Evolutionary conservation across 805 yeast species (phyloP).

Genomic region (Metschnikowia noctiluminum): DNA sequence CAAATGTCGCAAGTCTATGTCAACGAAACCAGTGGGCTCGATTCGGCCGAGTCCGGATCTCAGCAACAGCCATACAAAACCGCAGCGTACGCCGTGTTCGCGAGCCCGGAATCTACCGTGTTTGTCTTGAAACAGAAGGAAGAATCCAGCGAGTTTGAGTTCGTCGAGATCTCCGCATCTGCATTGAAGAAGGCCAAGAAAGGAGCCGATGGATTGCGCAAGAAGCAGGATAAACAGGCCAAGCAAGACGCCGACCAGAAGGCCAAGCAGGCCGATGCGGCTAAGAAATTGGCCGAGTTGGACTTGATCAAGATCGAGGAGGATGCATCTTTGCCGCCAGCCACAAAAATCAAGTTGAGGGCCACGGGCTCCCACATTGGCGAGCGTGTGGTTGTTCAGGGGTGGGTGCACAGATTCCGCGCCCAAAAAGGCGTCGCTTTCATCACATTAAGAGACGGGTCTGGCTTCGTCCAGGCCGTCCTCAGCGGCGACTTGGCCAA

Average conservation of each 20-base stretch:
- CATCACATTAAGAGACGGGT: slow-evolving; percentile 90
- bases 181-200: slow-evolving; percentile 95
- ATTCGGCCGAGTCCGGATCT: slow-evolving; percentile 61
- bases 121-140: slow-evolving; percentile 60
- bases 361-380: slow-evolving; percentile 54
- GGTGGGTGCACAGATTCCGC: slow-evolving; percentile 97
- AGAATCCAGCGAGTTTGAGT: slow-evolving; percentile 48
- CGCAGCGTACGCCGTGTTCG: slow-evolving; percentile 75
- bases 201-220: slow-evolving; percentile 88
- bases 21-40: slow-evolving; percentile 70
- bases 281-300: slow-evolving; percentile 73
- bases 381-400: slow-evolving; percentile 72
- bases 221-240: slow-evolving; percentile 68
- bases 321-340: slow-evolving; percentile 69
- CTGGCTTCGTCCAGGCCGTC: slow-evolving; percentile 86
- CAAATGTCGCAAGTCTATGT: slow-evolving; percentile 54
- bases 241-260: slow-evolving; percentile 60
- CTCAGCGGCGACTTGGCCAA: slow-evolving; percentile 88
- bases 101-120: slow-evolving; percentile 51
- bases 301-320: slow-evolving; percentile 66
- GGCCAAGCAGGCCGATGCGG: slow-evolving; percentile 54
- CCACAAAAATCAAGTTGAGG: slow-evolving; percentile 64
- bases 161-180: slow-evolving; percentile 77
- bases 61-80: slow-evolving; percentile 71
- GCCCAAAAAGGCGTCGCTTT: slow-evolving; percentile 89